Evolutionary conservation across 2,329 filamentous ascomycete species (phyloP).

Genomic region (Hymenoscyphus fraxineus): DNA sequence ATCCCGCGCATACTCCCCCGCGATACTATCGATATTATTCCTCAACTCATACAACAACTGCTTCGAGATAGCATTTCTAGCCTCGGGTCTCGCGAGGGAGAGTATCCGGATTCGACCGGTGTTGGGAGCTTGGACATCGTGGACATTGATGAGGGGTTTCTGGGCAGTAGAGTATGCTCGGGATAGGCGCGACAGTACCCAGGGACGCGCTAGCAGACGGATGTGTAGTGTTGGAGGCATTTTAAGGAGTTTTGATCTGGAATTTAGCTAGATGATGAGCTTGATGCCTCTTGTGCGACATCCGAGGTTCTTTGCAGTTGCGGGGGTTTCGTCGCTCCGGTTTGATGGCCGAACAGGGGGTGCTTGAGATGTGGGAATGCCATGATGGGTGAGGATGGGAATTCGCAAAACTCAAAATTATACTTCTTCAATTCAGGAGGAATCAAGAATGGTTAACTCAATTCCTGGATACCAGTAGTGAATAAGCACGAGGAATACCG

Average conservation of each 20-base stretch:
- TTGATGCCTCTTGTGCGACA: not conserved
- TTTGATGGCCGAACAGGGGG: not conserved
- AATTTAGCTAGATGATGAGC: not conserved
- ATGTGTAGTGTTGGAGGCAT: conserved; percentile 3
- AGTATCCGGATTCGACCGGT: conserved; percentile 80
- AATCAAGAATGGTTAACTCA: not conserved
- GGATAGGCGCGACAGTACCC: conserved; percentile 6
- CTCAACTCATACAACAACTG: conserved; percentile 70
- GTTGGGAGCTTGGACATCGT: conserved; percentile 20
- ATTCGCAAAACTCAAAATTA: not conserved
- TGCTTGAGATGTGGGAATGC: not conserved
- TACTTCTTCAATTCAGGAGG: not conserved
- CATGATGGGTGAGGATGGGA: not conserved
- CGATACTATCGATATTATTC: conserved; percentile 68
- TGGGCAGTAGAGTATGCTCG: conserved; percentile 17
- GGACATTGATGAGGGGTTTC: conserved; percentile 16
- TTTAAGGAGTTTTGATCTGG: not conserved
- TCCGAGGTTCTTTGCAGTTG: not conserved
- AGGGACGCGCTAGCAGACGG: conserved; percentile 1
- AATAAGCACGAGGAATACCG: not conserved
- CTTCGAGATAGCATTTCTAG: conserved; percentile 87
- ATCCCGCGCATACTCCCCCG: conserved; percentile 54
- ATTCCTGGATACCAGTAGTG: not conserved
- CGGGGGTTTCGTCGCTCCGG: not conserved
- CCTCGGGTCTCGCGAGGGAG: conserved; percentile 76